These are phyloP conservation scores for Torulaspora delbrueckii DNA, from an alignment of 805 yeast genomes.

Conservation along the genomic window DNA sequence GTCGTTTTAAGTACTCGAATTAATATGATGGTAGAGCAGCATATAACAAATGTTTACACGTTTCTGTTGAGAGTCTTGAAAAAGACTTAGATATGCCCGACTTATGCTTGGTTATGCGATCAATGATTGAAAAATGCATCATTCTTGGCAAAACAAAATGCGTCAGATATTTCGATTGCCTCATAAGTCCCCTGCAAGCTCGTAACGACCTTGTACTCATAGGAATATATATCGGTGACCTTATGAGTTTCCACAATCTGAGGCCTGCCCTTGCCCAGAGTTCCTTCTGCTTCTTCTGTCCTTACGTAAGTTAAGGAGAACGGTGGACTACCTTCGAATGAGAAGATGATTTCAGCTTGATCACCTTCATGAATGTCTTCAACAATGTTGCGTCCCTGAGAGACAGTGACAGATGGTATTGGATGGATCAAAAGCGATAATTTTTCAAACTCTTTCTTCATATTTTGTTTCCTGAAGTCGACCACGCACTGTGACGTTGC, in stretches of 20 bases:
- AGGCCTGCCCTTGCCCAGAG: slow-evolving; percentile 43
- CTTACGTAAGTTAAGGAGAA: slow-evolving; percentile 81
- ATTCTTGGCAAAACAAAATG: slow-evolving; percentile 57
- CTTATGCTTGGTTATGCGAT: not conserved
- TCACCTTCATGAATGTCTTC: slow-evolving; percentile 94
- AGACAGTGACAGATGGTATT: slow-evolving; percentile 76
- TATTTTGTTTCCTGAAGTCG: slow-evolving; percentile 43
- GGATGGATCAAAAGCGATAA: slow-evolving; percentile 44
- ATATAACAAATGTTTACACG: too few relatives aligned
- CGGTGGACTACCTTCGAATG: slow-evolving; percentile 86
- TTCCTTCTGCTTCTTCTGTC: slow-evolving; percentile 45
- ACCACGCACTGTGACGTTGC: slow-evolving; percentile 69
- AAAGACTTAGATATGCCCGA: too few relatives aligned
- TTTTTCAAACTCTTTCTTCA: slow-evolving; percentile 32
- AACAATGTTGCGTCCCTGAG: slow-evolving; percentile 67
- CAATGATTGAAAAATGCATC: slow-evolving; percentile 33
- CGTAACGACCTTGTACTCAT: slow-evolving; percentile 67
- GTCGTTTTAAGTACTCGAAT: too few relatives aligned
- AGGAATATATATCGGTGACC: slow-evolving; percentile 57
- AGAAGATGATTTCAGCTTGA: slow-evolving; percentile 78
- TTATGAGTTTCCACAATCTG: slow-evolving; percentile 57
- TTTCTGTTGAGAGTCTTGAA: too few relatives aligned
- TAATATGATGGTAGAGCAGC: too few relatives aligned
- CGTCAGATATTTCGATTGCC: slow-evolving; percentile 85
- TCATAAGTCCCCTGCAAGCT: slow-evolving; percentile 91